A percentile compares a stretch with the other conserved stretches of the same genome.
Evolutionary conservation across 345 rosid species (phyloP).

Genomic region (Citropsis articulata): DNA sequence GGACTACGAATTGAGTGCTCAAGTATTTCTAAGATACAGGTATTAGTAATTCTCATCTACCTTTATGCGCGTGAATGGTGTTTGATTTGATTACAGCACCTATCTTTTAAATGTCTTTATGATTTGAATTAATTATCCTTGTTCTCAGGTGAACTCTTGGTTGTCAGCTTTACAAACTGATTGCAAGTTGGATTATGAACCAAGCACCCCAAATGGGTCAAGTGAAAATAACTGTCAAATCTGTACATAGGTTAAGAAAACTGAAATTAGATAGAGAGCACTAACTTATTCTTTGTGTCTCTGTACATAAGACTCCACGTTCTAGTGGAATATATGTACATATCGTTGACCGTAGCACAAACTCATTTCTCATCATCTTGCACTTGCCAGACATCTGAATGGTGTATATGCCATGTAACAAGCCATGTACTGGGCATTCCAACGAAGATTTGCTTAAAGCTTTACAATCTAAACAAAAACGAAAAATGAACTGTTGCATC

Average conservation of each 20-base stretch:
- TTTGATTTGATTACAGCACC: not conserved
- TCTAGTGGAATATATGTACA: not conserved
- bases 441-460: not conserved
- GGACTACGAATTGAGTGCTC: constrained; percentile 88
- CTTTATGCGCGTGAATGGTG: not conserved
- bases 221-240: constrained; percentile 18
- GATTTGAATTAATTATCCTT: not conserved
- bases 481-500: not conserved
- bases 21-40: constrained; percentile 71
- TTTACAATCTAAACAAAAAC: not conserved
- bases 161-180: constrained; percentile 48
- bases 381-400: not conserved
- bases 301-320: constrained; percentile 33
- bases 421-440: not conserved
- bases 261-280: constrained; percentile 10
- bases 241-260: constrained; percentile 29
- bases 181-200: constrained; percentile 39
- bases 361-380: not conserved
- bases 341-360: not conserved
- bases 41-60: constrained; percentile 9
- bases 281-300: constrained; percentile 35
- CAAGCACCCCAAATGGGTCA: constrained; percentile 38
- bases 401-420: not conserved
- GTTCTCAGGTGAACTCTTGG: constrained; percentile 74
- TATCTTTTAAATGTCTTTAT: not conserved